These are phyloP conservation scores for Sungouiozyma intestinalis DNA, from an alignment of 805 yeast genomes.

Conservation along the genomic window DNA sequence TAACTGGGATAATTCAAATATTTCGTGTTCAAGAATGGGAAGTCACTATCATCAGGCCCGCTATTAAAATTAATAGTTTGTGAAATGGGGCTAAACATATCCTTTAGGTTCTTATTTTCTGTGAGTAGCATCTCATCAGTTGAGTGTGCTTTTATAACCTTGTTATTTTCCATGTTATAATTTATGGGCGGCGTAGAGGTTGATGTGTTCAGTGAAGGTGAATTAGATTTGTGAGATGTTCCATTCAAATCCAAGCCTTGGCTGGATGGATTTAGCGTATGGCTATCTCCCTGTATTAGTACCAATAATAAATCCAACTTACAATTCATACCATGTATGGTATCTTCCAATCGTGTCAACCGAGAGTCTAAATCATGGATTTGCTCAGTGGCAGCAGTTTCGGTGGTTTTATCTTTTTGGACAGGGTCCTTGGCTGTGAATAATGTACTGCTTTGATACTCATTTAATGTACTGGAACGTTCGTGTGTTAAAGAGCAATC, in stretches of 20 bases:
- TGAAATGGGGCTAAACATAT: background rate
- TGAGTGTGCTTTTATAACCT: background rate
- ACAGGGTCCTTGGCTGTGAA: background rate
- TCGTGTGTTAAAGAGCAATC: conserved; percentile 36
- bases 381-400: background rate
- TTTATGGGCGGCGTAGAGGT: background rate
- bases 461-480: background rate
- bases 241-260: background rate
- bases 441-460: background rate
- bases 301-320: conserved; percentile 17
- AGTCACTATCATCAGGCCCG: background rate
- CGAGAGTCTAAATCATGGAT: conserved; percentile 4
- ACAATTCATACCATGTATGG: conserved; percentile 13
- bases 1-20: background rate
- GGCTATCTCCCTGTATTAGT: conserved; percentile 10
- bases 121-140: background rate
- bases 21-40: background rate
- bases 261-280: background rate
- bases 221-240: background rate
- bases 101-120: background rate
- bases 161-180: background rate
- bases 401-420: background rate
- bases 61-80: background rate
- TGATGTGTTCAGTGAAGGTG: background rate
- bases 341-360: conserved; percentile 20